phyloP scores from a whole-genome alignment of 352 stramenopile genomes.

The Globisporangium heterothallicum region DNA sequence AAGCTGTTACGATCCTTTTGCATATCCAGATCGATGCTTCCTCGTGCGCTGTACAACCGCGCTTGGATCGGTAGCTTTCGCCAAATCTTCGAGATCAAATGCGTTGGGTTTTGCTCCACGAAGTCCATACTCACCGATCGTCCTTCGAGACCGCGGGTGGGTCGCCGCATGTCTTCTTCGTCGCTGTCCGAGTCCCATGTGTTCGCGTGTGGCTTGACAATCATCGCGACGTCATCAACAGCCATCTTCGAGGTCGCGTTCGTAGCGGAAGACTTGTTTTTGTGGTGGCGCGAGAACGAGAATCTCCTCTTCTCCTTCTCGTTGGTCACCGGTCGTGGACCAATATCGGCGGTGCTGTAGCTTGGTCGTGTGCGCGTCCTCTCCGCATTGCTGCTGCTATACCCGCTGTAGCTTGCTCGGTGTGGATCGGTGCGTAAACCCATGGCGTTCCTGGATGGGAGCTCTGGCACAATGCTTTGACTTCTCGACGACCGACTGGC shows the following conservation, averaged over 20 bases:
- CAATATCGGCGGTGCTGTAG: constrained; percentile 5
- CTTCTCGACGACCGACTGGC: constrained; percentile 7
- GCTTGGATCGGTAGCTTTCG: constrained; percentile 74
- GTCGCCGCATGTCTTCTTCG: constrained; percentile 54
- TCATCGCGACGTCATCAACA: constrained; percentile 42
- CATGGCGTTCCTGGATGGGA: constrained; percentile 10
- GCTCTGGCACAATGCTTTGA: constrained; percentile 13
- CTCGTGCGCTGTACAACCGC: constrained; percentile 42
- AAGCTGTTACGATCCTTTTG: constrained; percentile 64
- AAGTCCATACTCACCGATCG: constrained; percentile 76
- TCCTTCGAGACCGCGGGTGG: constrained; percentile 49
- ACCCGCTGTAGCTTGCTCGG: constrained; percentile 8
- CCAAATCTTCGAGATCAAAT: constrained; percentile 79
- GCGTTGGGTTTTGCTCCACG: constrained; percentile 64
- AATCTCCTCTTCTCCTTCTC: constrained; percentile 37
- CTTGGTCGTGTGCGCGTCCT: constrained; percentile 8
- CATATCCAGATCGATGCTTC: constrained; percentile 48
- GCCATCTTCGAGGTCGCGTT: constrained; percentile 23
- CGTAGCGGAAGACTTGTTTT: constrained; percentile 16
- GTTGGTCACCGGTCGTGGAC: neutral
- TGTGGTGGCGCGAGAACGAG: constrained; percentile 35
- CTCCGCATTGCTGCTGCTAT: neutral
- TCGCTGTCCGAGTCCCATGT: constrained; percentile 70
- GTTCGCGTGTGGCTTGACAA: constrained; percentile 37
- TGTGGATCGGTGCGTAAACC: neutral